Evolutionary conservation across 73 alveolate genomes (phyloP).

Genomic region (Tetrahymena elliotti): DNA sequence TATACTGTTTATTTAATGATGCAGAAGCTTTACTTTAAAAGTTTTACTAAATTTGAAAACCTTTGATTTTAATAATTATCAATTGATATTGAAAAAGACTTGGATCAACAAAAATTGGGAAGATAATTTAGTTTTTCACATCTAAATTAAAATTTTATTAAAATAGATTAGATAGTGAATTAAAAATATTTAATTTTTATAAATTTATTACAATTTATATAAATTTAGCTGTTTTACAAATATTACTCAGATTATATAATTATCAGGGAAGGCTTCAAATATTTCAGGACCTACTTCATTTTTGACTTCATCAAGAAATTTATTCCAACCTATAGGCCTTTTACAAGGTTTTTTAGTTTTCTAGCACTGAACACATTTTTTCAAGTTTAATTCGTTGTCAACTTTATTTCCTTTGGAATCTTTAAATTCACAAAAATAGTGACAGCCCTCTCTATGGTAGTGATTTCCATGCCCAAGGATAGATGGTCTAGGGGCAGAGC

Average conservation of each 20-base stretch:
- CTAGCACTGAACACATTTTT: neutral
- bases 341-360: neutral
- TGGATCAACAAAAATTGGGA: too few species aligned
- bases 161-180: too few species aligned
- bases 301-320: neutral
- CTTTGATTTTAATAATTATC: too few species aligned
- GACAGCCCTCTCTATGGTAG: conserved; percentile 39
- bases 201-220: too few species aligned
- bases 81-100: too few species aligned
- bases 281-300: neutral
- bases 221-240: too few species aligned
- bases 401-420: neutral
- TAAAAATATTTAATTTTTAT: too few species aligned
- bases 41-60: too few species aligned
- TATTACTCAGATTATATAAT: neutral
- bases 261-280: neutral
- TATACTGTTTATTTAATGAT: too few species aligned
- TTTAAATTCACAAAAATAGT: neutral
- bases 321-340: neutral
- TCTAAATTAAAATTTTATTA: too few species aligned
- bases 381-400: neutral
- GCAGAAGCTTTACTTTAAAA: too few species aligned
- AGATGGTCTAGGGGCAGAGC: conserved; percentile 39
- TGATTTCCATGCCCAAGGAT: conserved; percentile 41
- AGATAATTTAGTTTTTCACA: too few species aligned